Conservation (phyloP, 2,329 filamentous ascomycete genomes). For the Beauveria bassiana region DNA sequence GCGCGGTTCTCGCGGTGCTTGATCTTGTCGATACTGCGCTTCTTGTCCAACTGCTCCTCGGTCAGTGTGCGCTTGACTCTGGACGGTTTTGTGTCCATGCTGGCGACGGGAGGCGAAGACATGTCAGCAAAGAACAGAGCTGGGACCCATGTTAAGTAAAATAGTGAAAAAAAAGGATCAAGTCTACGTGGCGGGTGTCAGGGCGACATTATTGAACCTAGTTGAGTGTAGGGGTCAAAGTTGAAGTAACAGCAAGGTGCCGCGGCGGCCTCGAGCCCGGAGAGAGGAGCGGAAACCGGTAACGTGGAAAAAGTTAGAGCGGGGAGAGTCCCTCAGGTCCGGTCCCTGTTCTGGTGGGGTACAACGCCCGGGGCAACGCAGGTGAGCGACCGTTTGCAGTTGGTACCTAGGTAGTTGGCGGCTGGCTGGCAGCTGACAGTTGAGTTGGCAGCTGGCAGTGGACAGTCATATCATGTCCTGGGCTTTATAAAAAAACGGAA, state of each 20-base stretch:
- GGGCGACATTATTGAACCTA: too few relatives aligned
- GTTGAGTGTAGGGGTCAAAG: too few relatives aligned
- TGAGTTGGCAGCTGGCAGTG: background rate
- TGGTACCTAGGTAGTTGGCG: background rate
- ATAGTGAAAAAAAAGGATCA: too few relatives aligned
- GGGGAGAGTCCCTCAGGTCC: too few relatives aligned
- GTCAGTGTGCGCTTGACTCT: conserved; percentile 13
- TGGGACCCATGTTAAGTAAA: too few relatives aligned
- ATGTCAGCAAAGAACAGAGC: background rate
- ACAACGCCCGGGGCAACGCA: background rate
- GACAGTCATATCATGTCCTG: background rate
- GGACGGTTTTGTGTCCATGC: background rate
- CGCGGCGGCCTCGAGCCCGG: too few relatives aligned
- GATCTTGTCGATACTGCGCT: conserved; percentile 18
- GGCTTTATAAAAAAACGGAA: too few relatives aligned
- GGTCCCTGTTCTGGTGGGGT: background rate
- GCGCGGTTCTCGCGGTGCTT: conserved; percentile 21
- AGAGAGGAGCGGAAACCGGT: too few relatives aligned
- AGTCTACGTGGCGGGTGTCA: too few relatives aligned
- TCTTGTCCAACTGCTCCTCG: conserved; percentile 20
- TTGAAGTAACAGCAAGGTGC: too few relatives aligned
- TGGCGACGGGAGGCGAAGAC: background rate
- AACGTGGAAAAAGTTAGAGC: too few relatives aligned
- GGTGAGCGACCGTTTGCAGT: background rate
- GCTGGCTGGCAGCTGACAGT: background rate